These are phyloP conservation scores for Zygnema cylindricum DNA, from an alignment of 139 green algal species.

Conservation along the genomic window DNA sequence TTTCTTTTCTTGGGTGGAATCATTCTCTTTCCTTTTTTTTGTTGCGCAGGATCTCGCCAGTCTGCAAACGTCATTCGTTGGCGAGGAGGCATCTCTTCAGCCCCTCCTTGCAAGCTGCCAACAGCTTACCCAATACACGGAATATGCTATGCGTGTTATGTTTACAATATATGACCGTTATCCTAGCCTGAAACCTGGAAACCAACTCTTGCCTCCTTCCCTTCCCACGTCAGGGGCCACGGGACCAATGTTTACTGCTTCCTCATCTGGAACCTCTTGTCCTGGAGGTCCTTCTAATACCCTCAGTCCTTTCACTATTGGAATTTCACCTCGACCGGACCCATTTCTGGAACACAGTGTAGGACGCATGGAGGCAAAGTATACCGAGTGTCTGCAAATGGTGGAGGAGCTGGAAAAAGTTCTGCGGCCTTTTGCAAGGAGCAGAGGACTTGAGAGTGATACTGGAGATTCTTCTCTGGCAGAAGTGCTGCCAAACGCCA, in stretches of 20 bases:
- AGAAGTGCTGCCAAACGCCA: slow-evolving; percentile 20
- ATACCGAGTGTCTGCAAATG: background rate
- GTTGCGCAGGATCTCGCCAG: background rate
- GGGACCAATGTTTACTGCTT: background rate
- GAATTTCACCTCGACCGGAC: slow-evolving; percentile 13
- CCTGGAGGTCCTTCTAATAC: background rate
- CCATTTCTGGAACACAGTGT: slow-evolving; percentile 34
- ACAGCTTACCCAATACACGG: background rate
- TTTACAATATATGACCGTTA: background rate
- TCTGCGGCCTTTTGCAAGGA: background rate
- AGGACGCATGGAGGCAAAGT: background rate
- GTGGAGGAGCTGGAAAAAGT: slow-evolving; percentile 46
- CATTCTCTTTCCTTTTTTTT: no score
- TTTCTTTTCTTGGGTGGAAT: no score
- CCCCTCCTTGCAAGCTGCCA: background rate
- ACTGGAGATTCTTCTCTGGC: background rate
- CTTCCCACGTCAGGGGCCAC: background rate
- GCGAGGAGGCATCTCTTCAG: background rate
- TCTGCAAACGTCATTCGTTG: background rate
- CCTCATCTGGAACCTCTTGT: background rate
- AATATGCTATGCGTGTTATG: background rate
- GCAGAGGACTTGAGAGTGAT: background rate
- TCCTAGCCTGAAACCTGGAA: background rate
- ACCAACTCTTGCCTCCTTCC: background rate
- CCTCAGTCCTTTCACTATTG: slow-evolving; percentile 10